Base-by-base conservation (phyloP, 805 yeast species). In the Candida sphagnicola region DNA sequence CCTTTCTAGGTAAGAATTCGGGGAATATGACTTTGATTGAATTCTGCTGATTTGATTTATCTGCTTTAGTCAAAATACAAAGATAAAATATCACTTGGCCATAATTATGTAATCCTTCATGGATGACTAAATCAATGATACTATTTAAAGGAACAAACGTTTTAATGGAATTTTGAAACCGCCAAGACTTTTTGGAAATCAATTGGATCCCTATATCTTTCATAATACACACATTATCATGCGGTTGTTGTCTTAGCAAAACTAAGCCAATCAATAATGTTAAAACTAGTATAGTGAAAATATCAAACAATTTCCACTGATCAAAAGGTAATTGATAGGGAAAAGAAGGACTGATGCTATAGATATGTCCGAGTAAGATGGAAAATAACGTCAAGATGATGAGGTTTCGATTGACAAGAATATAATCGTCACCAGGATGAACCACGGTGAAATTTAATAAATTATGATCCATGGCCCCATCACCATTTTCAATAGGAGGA, bases 101-200 rank as follows among this genome's bases (percentile, higher is more conserved):
- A 44, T 78, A 74, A 4, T 82, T 82, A 39, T 69, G 69, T 53
- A 86, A 85, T 0, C 85, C 90, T 56, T 86, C 95, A 53, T 84
- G 84, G 18, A 86, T 79, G 0, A 83, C 75, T 8, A 85, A 56
- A 54, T 85, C 91, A 3, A 75, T 70, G 37, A 85, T 70, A 32
- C 66, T 65, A 33, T 72, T 74, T 28, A 69, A 59, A 0, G 89
- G 82, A 8, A 82, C 70, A 53, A 85, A 82, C 31, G 50, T 43
- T 5, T 51, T 46, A n/a, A 38, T 18, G 11, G 44, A 45, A 17
- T 43, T 42, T 18, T 47, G 42, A 39, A 52, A 49, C 37, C 34
- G 49, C 48, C 63, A 61, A 8, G 48, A 38, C 8, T 61, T 54
- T 12, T 55, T 46, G 15, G 67, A 53, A 13, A 59, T 51, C 8